Evolutionary conservation across 164 flowering plant genomes (phyloP).

Genomic region (Pachysandra terminalis): DNA sequence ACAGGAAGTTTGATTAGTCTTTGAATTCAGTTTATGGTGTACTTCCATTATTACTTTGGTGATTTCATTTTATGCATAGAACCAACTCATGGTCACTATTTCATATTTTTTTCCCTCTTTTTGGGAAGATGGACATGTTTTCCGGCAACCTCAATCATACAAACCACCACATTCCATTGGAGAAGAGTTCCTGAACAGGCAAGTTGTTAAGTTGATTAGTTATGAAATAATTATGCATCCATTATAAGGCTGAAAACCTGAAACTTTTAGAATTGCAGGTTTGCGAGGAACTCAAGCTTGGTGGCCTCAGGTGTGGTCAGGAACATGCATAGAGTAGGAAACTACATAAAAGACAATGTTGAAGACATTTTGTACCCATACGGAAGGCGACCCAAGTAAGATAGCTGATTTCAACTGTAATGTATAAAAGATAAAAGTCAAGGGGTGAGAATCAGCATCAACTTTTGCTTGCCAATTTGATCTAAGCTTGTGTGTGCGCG

Average conservation of each 20-base stretch:
- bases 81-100: constrained; percentile 1
- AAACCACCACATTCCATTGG: constrained; percentile 43
- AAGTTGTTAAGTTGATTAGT: constrained; percentile 13
- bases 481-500: too few species aligned
- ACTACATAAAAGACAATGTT: constrained; percentile 52
- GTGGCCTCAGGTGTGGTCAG: constrained; percentile 72
- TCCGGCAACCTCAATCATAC: constrained; percentile 41
- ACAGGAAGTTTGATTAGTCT: too few species aligned
- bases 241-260: background rate
- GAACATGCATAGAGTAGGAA: constrained; percentile 58
- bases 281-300: constrained; percentile 61
- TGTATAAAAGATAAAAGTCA: background rate
- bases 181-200: constrained; percentile 66
- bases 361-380: constrained; percentile 70
- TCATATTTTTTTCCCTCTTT: too few species aligned
- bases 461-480: too few species aligned
- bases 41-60: too few species aligned
- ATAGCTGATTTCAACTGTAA: background rate
- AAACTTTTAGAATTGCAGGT: constrained; percentile 39
- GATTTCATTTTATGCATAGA: background rate
- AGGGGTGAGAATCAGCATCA: too few species aligned
- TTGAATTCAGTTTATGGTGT: too few species aligned
- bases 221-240: background rate
- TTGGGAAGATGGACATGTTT: constrained; percentile 42
- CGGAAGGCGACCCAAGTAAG: constrained; percentile 64